phyloP scores from a whole-genome alignment of 129 eudicot species.

The Pittosporum tobira region DNA sequence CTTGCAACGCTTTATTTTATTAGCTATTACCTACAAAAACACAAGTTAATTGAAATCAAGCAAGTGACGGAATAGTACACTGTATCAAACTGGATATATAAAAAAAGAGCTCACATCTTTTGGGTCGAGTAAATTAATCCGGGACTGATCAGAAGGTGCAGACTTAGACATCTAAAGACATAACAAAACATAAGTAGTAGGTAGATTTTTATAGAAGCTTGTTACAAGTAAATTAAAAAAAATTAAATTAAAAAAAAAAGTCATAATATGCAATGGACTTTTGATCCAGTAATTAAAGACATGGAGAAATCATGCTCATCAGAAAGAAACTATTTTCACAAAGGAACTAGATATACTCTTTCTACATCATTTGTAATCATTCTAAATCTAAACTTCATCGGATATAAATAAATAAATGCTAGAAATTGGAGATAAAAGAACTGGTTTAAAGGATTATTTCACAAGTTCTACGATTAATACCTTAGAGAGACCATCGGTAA shows the following conservation, averaged over 20 bases:
- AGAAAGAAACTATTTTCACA: background rate
- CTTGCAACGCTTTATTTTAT: conserved; percentile 97
- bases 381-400: background rate
- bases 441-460: background rate
- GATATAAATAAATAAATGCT: background rate
- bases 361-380: background rate
- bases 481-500: conserved; percentile 96
- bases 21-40: conserved; percentile 63
- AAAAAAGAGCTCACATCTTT: conserved; percentile 67
- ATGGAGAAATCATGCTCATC: background rate
- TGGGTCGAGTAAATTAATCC: conserved; percentile 88
- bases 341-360: background rate
- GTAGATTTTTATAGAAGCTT: background rate
- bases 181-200: background rate
- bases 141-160: conserved; percentile 89
- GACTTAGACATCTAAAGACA: conserved; percentile 89
- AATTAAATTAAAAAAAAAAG: background rate
- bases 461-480: conserved; percentile 23
- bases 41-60: conserved; percentile 3
- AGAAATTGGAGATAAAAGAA: background rate
- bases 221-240: background rate
- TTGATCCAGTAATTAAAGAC: background rate
- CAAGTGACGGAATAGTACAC: background rate
- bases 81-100: background rate
- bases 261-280: background rate